phyloP scores from a whole-genome alignment of 805 yeast species.

The Pichia thaimueangensis region DNA sequence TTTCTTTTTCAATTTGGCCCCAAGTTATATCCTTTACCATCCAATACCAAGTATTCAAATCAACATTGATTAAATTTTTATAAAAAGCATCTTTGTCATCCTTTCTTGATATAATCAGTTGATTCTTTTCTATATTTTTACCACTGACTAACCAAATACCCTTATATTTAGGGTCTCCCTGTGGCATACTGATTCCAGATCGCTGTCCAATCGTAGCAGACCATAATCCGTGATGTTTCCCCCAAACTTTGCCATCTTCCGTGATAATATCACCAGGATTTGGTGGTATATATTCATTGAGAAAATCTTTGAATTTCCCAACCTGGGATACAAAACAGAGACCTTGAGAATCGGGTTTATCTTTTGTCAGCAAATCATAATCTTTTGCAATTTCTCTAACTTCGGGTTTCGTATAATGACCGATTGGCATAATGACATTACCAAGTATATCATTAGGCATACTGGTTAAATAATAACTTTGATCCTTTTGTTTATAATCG shows the following conservation, averaged over 20 bases:
- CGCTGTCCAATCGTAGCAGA: slow-evolving; percentile 92
- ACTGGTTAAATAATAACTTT: slow-evolving; percentile 81
- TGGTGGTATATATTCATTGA: slow-evolving; percentile 66
- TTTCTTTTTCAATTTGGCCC: not conserved
- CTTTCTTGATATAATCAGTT: slow-evolving; percentile 74
- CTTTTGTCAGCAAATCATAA: slow-evolving; percentile 50
- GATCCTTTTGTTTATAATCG: slow-evolving; percentile 63
- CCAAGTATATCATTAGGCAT: slow-evolving; percentile 41
- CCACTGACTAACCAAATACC: slow-evolving; percentile 88
- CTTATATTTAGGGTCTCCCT: slow-evolving; percentile 64
- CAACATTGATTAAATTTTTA: slow-evolving; percentile 36
- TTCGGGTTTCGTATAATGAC: slow-evolving; percentile 67
- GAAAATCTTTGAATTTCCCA: slow-evolving; percentile 61
- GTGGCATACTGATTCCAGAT: slow-evolving; percentile 78
- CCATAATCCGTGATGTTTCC: slow-evolving; percentile 84
- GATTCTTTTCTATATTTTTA: slow-evolving; percentile 58
- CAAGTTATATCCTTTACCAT: slow-evolving; percentile 22
- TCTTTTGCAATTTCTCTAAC: slow-evolving; percentile 62
- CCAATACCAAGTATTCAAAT: slow-evolving; percentile 42
- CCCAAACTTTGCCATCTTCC: slow-evolving; percentile 69
- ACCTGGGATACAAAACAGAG: slow-evolving; percentile 77
- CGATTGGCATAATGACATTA: slow-evolving; percentile 69
- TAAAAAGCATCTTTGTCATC: slow-evolving; percentile 50
- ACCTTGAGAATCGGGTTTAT: slow-evolving; percentile 92
- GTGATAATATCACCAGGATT: slow-evolving; percentile 78